Evolutionary conservation across 371 early-diverging fungal species (phyloP).

Genomic region (Syncephalastrum contaminatum): DNA sequence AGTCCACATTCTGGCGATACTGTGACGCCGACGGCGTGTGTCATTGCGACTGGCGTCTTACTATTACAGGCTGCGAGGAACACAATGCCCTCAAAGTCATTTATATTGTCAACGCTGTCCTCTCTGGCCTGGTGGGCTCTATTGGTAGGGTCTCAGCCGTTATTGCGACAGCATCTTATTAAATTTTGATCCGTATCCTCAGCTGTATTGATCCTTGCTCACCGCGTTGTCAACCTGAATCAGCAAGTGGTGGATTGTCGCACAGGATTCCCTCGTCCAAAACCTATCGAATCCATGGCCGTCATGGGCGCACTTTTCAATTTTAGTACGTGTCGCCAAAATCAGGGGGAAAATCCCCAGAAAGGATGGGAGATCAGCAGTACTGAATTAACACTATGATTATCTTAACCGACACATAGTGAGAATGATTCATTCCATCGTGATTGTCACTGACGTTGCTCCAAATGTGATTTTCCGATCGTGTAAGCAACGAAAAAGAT

Average conservation of each 20-base stretch:
- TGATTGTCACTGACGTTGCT: slow-evolving; percentile 17
- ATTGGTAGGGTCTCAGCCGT: slow-evolving; percentile 12
- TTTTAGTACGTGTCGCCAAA: slow-evolving; percentile 8
- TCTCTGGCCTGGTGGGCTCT: slow-evolving; percentile 13
- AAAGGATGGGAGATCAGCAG: neutral
- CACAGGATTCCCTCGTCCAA: slow-evolving; percentile 20
- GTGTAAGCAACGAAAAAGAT: slow-evolving; percentile 10
- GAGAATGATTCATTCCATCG: slow-evolving; percentile 25
- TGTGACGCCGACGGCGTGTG: slow-evolving; percentile 15
- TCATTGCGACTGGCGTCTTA: slow-evolving; percentile 28
- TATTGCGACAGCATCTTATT: slow-evolving; percentile 10
- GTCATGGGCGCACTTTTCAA: slow-evolving; percentile 19
- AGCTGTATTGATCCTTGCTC: slow-evolving; percentile 8
- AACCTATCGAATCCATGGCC: slow-evolving; percentile 22
- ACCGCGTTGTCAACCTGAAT: slow-evolving; percentile 16
- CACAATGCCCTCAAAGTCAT: slow-evolving; percentile 6
- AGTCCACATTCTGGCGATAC: slow-evolving; percentile 15
- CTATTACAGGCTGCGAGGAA: slow-evolving; percentile 15
- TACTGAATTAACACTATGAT: neutral
- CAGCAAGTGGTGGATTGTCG: slow-evolving; percentile 20
- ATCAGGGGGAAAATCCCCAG: neutral
- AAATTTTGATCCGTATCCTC: slow-evolving; percentile 5
- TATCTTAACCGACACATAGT: slow-evolving; percentile 11
- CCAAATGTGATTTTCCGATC: slow-evolving; percentile 16
- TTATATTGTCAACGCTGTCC: slow-evolving; percentile 7